phyloP scores from a whole-genome alignment of 2,329 filamentous ascomycete genomes.

The Xylariomycetidae sp. region DNA sequence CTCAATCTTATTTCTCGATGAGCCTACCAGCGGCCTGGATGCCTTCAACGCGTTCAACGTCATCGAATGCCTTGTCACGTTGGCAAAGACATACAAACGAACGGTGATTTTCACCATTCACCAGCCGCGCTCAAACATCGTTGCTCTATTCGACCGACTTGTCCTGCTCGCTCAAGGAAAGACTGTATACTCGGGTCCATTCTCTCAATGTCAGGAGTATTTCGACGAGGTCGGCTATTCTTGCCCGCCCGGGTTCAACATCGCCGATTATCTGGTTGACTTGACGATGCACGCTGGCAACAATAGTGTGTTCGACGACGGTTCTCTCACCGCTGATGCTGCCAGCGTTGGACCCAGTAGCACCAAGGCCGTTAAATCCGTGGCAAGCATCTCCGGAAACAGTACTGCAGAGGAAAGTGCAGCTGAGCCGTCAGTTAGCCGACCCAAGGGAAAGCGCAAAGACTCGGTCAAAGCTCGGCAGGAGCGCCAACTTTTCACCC shows the following conservation, averaged over 20 bases:
- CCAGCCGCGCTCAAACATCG: constrained; percentile 95
- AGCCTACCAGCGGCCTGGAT: constrained; percentile 92
- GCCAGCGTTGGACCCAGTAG: constrained; percentile 76
- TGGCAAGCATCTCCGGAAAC: constrained; percentile 73
- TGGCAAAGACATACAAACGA: constrained; percentile 93
- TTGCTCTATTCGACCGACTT: constrained; percentile 92
- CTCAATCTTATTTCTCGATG: constrained; percentile 93
- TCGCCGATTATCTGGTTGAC: constrained; percentile 95
- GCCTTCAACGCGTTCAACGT: constrained; percentile 98
- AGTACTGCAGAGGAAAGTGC: constrained; percentile 66
- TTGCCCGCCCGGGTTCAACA: constrained; percentile 96
- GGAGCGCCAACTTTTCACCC: constrained; percentile 83
- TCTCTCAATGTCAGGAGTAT: constrained; percentile 81
- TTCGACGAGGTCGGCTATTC: constrained; percentile 89
- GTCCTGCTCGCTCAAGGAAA: constrained; percentile 83
- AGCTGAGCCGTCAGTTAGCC: constrained; percentile 52
- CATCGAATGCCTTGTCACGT: constrained; percentile 86
- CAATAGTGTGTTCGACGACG: constrained; percentile 54
- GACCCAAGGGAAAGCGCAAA: constrained; percentile 64
- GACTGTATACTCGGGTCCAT: constrained; percentile 89
- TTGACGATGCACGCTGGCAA: constrained; percentile 90
- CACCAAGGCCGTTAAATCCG: constrained; percentile 81
- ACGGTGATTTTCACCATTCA: constrained; percentile 99
- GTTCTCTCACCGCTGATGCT: constrained; percentile 46
- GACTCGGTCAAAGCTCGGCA: constrained; percentile 81